Conservation (phyloP, 495 filamentous ascomycete species). For the Diplogelasinospora grovesii region DNA sequence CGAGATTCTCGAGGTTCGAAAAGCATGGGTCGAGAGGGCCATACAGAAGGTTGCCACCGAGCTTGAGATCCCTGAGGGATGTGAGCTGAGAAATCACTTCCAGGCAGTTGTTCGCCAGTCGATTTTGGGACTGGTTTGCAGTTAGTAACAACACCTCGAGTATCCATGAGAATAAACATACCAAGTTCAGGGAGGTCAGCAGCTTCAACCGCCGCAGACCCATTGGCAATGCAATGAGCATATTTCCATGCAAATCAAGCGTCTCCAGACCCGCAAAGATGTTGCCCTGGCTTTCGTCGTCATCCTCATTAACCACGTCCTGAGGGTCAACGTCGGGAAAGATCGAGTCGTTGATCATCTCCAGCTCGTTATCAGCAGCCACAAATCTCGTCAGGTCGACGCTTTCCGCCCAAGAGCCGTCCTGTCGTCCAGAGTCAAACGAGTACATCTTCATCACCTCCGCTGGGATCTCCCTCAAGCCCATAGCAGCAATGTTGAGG, state of each 20-base stretch:
- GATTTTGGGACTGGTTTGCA: slow-evolving; percentile 64
- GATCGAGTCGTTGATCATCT: slow-evolving; percentile 59
- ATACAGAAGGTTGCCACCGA: slow-evolving; percentile 70
- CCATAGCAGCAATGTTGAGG: slow-evolving; percentile 85
- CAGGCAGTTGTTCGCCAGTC: slow-evolving; percentile 61
- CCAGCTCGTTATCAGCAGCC: slow-evolving; percentile 87
- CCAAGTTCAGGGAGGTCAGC: slow-evolving; percentile 76
- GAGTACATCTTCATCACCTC: slow-evolving; percentile 92
- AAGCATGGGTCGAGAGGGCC: slow-evolving; percentile 56
- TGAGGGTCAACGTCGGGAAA: slow-evolving; percentile 67
- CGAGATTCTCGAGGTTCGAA: slow-evolving; percentile 56
- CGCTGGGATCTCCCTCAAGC: slow-evolving; percentile 68
- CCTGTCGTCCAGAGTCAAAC: slow-evolving; percentile 47
- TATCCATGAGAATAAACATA: slow-evolving; percentile 26
- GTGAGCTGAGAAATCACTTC: slow-evolving; percentile 64
- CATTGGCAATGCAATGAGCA: slow-evolving; percentile 60
- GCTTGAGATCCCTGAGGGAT: slow-evolving; percentile 68
- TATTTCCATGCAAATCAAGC: slow-evolving; percentile 82
- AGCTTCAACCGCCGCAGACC: slow-evolving; percentile 66
- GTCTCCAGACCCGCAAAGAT: slow-evolving; percentile 80
- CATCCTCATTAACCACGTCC: slow-evolving; percentile 46
- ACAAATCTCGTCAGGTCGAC: slow-evolving; percentile 87
- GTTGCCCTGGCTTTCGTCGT: slow-evolving; percentile 58
- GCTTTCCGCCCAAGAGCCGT: slow-evolving; percentile 78
- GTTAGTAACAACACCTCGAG: slow-evolving; percentile 11